Evolutionary conservation across 2,329 filamentous ascomycete genomes (phyloP).

Genomic region (Akanthomyces muscarius): DNA sequence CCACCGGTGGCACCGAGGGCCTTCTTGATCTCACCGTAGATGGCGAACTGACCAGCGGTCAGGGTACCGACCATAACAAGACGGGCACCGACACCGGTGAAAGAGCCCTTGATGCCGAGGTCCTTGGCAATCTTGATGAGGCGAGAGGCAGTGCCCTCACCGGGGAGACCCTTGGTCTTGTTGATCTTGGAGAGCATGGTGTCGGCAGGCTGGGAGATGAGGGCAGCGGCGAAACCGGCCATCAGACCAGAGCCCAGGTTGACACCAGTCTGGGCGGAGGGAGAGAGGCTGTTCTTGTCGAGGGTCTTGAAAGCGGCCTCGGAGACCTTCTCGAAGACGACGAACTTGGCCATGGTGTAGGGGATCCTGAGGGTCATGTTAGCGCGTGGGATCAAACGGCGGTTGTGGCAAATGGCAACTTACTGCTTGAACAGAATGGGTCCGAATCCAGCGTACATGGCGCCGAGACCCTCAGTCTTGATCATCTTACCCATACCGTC

Average conservation of each 20-base stretch:
- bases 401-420: slow-evolving; percentile 21
- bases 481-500: slow-evolving; percentile 72
- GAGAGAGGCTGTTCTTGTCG: slow-evolving; percentile 68
- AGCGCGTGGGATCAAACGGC: neutral
- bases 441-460: slow-evolving; percentile 82
- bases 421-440: slow-evolving; percentile 62
- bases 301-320: slow-evolving; percentile 65
- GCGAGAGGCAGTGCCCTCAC: slow-evolving; percentile 76
- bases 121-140: slow-evolving; percentile 86
- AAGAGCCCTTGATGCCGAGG: slow-evolving; percentile 74
- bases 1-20: slow-evolving; percentile 67
- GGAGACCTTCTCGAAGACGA: slow-evolving; percentile 85
- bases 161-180: slow-evolving; percentile 84
- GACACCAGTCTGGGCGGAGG: slow-evolving; percentile 68
- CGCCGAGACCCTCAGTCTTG: slow-evolving; percentile 69
- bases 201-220: slow-evolving; percentile 86
- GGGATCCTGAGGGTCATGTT: slow-evolving; percentile 55
- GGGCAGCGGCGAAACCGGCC: slow-evolving; percentile 74
- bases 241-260: slow-evolving; percentile 62
- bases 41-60: slow-evolving; percentile 80
- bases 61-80: slow-evolving; percentile 63
- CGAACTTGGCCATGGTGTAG: slow-evolving; percentile 95
- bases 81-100: slow-evolving; percentile 74
- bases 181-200: slow-evolving; percentile 96
- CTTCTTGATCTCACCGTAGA: slow-evolving; percentile 76